Evolutionary conservation across 2,329 filamentous ascomycete genomes (phyloP), one percentile per base, ranked within the genome.

Genomic region (Exophiala spinifera): DNA sequence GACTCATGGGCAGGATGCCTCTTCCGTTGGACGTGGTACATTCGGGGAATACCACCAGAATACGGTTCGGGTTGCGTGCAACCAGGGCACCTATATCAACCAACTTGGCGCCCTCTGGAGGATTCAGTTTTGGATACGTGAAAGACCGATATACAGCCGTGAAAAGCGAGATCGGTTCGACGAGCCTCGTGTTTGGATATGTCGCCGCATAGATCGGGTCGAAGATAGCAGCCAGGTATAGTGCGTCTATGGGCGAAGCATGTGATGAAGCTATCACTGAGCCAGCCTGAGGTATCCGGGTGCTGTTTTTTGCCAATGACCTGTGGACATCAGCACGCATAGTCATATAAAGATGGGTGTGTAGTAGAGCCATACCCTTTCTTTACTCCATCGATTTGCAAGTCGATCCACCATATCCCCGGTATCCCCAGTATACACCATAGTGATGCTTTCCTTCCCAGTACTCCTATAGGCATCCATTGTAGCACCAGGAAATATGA

Each of bases 321-420:
- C 81, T 82, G 57, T 33, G 53, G 36, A 34, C 17, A 45, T 59
- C 47, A 62, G 53, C 53, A 51, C 52, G 34, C 47, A 48, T 39
- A 36, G n/a, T 23, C n/a, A 36, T 19, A n/a, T n/a, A 15, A n/a
- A n/a, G n/a, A 11, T 37, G 20, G 20, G 20, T n/a, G 17, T 31
- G 17, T 42, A 13, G 17, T 42, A 13, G 42, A 31, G 36, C 67
- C 77, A 52, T 70, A 91, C 74, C 94, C 94, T 74, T 91, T 89
- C 73, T 89, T 91, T 50, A 99, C 94, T 55, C 92, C 92, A 70
- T 99, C 94, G 62, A 99, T 89, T 71, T 96, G 92, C n/a, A 99
- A 77, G 72, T 99, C 94, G 53, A 96, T 86, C 92, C 92, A 97
- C 91, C 91, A 97, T 54, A 99, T 89, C 23, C 94, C 92, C 0